Evolutionary conservation across 441 rosid genomes (phyloP).

Genomic region (Erysimum cheiri): DNA sequence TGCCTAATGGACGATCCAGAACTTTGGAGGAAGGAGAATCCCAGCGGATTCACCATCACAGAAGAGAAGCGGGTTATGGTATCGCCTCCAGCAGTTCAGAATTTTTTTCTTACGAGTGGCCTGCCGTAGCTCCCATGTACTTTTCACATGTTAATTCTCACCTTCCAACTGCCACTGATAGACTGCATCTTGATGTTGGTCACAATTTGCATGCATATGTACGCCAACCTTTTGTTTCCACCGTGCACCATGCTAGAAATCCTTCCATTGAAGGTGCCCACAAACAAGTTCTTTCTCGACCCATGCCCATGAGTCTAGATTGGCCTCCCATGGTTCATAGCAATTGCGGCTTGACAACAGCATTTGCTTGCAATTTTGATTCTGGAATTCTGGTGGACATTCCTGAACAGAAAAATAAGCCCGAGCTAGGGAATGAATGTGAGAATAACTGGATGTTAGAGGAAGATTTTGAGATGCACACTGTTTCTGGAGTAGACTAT

Average conservation of each 20-base stretch:
- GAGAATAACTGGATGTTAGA: slow-evolving; percentile 92
- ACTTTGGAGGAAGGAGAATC: slow-evolving; percentile 52
- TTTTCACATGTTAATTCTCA: slow-evolving; percentile 78
- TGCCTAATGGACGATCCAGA: slow-evolving; percentile 45
- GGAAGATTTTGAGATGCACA: slow-evolving; percentile 88
- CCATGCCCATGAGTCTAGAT: slow-evolving; percentile 88
- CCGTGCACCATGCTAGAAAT: slow-evolving; percentile 80
- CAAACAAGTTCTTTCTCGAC: slow-evolving; percentile 70
- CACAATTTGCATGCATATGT: slow-evolving; percentile 80
- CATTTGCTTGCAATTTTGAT: slow-evolving; percentile 76
- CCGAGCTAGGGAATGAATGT: slow-evolving; percentile 69
- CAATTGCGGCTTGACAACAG: slow-evolving; percentile 71
- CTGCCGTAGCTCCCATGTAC: slow-evolving; percentile 75
- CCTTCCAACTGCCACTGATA: slow-evolving; percentile 88
- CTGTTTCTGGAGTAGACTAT: slow-evolving; percentile 88
- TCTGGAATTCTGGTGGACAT: slow-evolving; percentile 70
- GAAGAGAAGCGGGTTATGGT: slow-evolving; percentile 49
- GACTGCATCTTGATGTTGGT: slow-evolving; percentile 97
- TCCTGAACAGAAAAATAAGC: slow-evolving; percentile 61
- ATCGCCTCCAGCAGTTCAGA: slow-evolving; percentile 55
- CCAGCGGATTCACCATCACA: slow-evolving; percentile 47
- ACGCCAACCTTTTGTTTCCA: slow-evolving; percentile 77
- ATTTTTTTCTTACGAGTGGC: slow-evolving; percentile 86
- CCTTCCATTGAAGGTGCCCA: slow-evolving; percentile 71
- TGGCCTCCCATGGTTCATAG: slow-evolving; percentile 97